Evolutionary conservation across 805 yeast genomes (phyloP), one percentile per base, ranked within the genome.

Genomic region (Teunomyces funiuensis): DNA sequence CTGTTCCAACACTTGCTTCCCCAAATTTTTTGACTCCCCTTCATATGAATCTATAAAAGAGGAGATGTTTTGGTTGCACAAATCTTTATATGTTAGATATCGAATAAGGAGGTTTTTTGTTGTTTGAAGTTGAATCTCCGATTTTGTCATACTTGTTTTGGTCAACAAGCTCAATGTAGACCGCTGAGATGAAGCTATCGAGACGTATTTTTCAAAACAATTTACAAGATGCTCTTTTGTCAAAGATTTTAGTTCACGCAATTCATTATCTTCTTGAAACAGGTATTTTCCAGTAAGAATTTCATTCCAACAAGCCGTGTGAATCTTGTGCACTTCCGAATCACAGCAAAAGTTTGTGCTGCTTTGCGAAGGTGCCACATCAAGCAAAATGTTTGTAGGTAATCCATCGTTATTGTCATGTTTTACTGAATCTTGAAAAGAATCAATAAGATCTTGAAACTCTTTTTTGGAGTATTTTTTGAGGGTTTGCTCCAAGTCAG

Each of bases 251-350:
- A 44, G 6, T 50, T 74, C 78, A 16, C 71, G 51, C 3, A 52
- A 49, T 45, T 71, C 66, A 4, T 61, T 55, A 28, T 65, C 63
- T 5, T 46, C 40, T 20, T 63, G 52, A 49, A 77, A 79, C 18
- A 61, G 47, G 46, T 71, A 76, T 2, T 71, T 66, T 37, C 63
- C 59, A 28, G 65, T 71, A 3, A 68, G 47, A 2, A 83, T 79
- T 42, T 76, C 76, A 40, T 75, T 80, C 74, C 79, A 73, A 28
- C 58, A 49, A 22, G 61, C 61, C 43, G 66, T 71, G 55, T 84
- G 90, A 2, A 33, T 34, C 16, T 33, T 39, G 36, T 52, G 54
- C 7, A 13, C 29, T 6, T 50, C 50, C 13, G 53, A 54, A 9
- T 44, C 45, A 1, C 36, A 26, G 4, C 46, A 42, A 42, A 49